Evolutionary conservation across 2,329 filamentous ascomycete species (phyloP).

Genomic region (Ceratocystis cacaofunesta): DNA sequence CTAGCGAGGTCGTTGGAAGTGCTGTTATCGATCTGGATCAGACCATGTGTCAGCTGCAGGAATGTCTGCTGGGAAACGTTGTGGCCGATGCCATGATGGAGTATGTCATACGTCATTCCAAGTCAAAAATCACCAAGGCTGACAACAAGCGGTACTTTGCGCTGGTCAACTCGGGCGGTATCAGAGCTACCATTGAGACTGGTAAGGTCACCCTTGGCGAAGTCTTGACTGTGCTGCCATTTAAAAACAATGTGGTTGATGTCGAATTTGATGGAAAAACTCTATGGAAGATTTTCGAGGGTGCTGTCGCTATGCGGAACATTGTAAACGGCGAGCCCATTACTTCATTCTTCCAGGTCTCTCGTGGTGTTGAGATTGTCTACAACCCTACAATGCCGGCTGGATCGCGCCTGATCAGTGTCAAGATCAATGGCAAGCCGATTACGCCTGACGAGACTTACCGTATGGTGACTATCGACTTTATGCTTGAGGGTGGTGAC

Average conservation of each 20-base stretch:
- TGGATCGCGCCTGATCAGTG: slow-evolving; percentile 37
- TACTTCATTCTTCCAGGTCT: slow-evolving; percentile 47
- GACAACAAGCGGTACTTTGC: slow-evolving; percentile 34
- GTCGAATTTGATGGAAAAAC: slow-evolving; percentile 37
- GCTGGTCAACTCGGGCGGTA: slow-evolving; percentile 48
- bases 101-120: slow-evolving; percentile 27
- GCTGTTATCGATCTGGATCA: slow-evolving; percentile 44
- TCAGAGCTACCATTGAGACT: slow-evolving; percentile 46
- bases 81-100: slow-evolving; percentile 45
- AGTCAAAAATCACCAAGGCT: slow-evolving; percentile 32
- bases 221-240: slow-evolving; percentile 50
- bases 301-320: slow-evolving; percentile 40
- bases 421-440: slow-evolving; percentile 34
- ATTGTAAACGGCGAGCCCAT: slow-evolving; percentile 38
- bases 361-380: slow-evolving; percentile 38
- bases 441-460: slow-evolving; percentile 34
- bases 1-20: slow-evolving; percentile 40
- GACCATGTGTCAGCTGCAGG: slow-evolving; percentile 39
- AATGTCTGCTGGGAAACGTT: slow-evolving; percentile 43
- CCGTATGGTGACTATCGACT: slow-evolving; percentile 46
- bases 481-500: slow-evolving; percentile 47
- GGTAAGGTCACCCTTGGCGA: slow-evolving; percentile 49
- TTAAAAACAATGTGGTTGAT: slow-evolving; percentile 49
- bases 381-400: slow-evolving; percentile 39
- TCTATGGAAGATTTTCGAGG: slow-evolving; percentile 44